phyloP scores from a whole-genome alignment of 176 grass and related monocot genomes.

The Themeda triandra region DNA sequence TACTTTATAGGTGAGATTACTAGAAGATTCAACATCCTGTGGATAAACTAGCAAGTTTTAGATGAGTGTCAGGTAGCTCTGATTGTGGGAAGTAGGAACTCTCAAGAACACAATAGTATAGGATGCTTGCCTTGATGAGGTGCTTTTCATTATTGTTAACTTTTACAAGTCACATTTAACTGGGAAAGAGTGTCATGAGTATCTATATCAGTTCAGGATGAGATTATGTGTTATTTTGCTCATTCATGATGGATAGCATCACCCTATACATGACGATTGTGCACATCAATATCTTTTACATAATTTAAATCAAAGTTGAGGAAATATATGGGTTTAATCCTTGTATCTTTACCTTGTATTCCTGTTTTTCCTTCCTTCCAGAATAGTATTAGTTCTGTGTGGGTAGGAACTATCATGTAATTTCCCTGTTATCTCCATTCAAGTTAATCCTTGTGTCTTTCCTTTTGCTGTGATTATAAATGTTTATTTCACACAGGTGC shows the following conservation, averaged over 20 bases:
- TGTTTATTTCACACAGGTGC: conserved; percentile 54
- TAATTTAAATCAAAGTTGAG: not conserved
- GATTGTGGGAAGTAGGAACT: not conserved
- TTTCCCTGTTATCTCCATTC: not conserved
- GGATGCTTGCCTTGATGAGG: not conserved
- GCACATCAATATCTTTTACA: not conserved
- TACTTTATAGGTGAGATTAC: not conserved
- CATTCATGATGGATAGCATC: not conserved
- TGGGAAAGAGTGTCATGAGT: not conserved
- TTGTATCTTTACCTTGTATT: not conserved
- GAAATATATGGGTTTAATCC: not conserved
- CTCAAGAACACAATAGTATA: not conserved
- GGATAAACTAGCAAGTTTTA: not conserved
- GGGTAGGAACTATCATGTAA: not conserved
- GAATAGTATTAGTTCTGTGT: not conserved
- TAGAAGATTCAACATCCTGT: not conserved
- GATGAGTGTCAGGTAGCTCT: not conserved
- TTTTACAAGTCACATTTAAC: not conserved
- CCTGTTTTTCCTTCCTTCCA: not conserved
- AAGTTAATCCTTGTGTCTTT: not conserved
- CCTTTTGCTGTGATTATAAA: not conserved
- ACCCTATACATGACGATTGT: not conserved
- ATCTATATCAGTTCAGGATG: not conserved
- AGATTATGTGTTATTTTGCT: not conserved
- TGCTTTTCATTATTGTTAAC: not conserved